Conservation (phyloP, 805 yeast species). For the Teunomyces stri region DNA sequence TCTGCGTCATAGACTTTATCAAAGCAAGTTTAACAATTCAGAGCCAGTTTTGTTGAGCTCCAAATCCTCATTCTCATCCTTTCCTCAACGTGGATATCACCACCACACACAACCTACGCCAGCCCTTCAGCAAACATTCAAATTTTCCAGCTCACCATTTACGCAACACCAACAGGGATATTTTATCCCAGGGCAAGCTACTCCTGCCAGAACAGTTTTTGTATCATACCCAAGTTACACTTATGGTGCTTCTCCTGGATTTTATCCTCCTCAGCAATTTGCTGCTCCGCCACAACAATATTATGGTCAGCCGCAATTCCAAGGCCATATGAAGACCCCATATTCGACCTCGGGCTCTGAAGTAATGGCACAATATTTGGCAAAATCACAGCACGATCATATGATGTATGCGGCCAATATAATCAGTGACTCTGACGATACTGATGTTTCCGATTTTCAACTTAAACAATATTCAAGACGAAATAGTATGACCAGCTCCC, state of each 20-base stretch:
- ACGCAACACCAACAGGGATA: constrained; percentile 11
- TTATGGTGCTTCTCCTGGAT: constrained; percentile 7
- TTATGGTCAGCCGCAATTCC: constrained; percentile 7
- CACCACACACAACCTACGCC: constrained; percentile 13
- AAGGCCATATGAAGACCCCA: constrained; percentile 8
- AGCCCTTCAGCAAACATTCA: constrained; percentile 7
- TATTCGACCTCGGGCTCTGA: constrained; percentile 54
- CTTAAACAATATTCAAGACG: not conserved
- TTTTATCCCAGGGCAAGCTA: constrained; percentile 4
- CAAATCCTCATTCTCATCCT: constrained; percentile 17
- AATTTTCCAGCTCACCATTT: constrained; percentile 8
- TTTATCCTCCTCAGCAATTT: constrained; percentile 11
- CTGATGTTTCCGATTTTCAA: not conserved
- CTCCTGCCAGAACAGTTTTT: constrained; percentile 5
- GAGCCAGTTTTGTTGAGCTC: constrained; percentile 20
- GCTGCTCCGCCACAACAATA: constrained; percentile 8
- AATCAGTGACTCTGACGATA: not conserved
- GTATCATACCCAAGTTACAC: constrained; percentile 5
- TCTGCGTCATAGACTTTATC: constrained; percentile 11
- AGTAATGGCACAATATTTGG: constrained; percentile 75
- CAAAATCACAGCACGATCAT: constrained; percentile 66
- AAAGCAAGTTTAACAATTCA: constrained; percentile 16
- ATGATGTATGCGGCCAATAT: constrained; percentile 42
- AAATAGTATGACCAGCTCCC: not conserved
- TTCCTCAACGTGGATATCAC: constrained; percentile 15